Percentiles rank a stretch among this genome's conserved stretches.
These are phyloP conservation scores for Plasmodium reichenowi DNA, from an alignment of 169 alveolate genomes.

Conservation along the genomic window DNA sequence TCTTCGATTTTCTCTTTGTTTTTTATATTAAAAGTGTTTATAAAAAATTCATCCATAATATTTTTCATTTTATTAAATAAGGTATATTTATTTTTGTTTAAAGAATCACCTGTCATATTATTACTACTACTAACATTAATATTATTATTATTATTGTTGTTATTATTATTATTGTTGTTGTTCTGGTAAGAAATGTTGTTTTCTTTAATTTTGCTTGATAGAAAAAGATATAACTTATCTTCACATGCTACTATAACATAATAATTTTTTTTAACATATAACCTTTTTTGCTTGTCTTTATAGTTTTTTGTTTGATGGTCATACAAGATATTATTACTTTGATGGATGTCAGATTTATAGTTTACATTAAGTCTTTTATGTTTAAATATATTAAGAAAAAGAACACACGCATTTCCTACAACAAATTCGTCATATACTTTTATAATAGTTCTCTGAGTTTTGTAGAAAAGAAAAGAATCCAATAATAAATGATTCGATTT, in stretches of 20 bases:
- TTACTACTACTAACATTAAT: too few species aligned
- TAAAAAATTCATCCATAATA: too few species aligned
- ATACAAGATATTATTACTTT: background rate
- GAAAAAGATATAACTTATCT: constrained; percentile 24
- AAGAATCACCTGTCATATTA: too few species aligned
- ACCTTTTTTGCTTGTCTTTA: too few species aligned
- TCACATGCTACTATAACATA: constrained; percentile 35
- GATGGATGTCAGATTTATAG: background rate
- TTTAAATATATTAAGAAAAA: constrained; percentile 13
- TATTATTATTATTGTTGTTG: background rate
- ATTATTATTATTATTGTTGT: too few species aligned
- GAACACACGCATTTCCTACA: constrained; percentile 36
- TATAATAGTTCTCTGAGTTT: constrained; percentile 43
- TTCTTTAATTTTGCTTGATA: constrained; percentile 20
- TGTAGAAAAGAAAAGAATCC: constrained; percentile 12
- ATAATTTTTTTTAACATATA: constrained; percentile 20
- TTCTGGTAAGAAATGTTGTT: background rate
- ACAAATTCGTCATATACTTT: constrained; percentile 43
- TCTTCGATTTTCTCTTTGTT: too few species aligned
- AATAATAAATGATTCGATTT: constrained; percentile 2
- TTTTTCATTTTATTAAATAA: too few species aligned
- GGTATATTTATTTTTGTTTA: too few species aligned
- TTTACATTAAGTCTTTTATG: background rate
- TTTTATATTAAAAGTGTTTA: too few species aligned
- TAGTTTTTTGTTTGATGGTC: too few species aligned